Evolutionary conservation across 2,329 filamentous ascomycete genomes (phyloP).

Genomic region (Hypoxylon sp.): DNA sequence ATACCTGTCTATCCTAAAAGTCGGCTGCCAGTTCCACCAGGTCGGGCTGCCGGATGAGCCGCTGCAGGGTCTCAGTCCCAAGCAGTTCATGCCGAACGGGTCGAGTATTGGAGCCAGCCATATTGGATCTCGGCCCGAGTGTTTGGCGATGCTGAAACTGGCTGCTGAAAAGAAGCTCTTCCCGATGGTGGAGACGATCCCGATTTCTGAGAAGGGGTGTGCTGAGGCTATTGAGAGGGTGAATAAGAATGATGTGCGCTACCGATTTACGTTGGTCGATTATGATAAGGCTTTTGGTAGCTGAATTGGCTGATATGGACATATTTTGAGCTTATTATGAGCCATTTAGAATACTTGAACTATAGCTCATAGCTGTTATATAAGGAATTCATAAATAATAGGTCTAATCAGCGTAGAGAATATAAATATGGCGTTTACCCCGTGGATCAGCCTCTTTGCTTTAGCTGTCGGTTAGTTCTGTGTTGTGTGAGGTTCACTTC

Average conservation of each 20-base stretch:
- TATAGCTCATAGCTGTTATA: no score
- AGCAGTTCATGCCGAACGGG: slow-evolving; percentile 60
- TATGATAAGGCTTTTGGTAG: slow-evolving; percentile 77
- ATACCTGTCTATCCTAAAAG: slow-evolving; percentile 67
- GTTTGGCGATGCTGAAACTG: slow-evolving; percentile 71
- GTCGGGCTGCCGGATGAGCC: slow-evolving; percentile 70
- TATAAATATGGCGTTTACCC: background rate
- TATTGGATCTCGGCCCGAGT: slow-evolving; percentile 73
- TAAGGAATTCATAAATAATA: background rate
- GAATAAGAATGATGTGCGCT: slow-evolving; percentile 79
- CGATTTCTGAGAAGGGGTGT: slow-evolving; percentile 76
- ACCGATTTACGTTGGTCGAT: slow-evolving; percentile 78
- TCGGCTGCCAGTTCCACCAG: slow-evolving; percentile 70
- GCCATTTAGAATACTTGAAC: no score
- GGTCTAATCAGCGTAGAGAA: background rate
- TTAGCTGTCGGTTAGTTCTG: background rate
- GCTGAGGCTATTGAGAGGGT: slow-evolving; percentile 79
- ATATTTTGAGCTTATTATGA: no score
- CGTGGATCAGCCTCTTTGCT: background rate
- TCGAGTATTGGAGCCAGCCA: slow-evolving; percentile 65
- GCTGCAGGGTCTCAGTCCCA: slow-evolving; percentile 60
- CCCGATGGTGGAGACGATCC: slow-evolving; percentile 69
- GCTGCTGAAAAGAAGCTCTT: slow-evolving; percentile 68
- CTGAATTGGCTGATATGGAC: background rate
- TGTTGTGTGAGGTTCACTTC: background rate